Base-by-base conservation (phyloP, 2,329 filamentous ascomycete genomes). In the Colletotrichum tabaci region DNA sequence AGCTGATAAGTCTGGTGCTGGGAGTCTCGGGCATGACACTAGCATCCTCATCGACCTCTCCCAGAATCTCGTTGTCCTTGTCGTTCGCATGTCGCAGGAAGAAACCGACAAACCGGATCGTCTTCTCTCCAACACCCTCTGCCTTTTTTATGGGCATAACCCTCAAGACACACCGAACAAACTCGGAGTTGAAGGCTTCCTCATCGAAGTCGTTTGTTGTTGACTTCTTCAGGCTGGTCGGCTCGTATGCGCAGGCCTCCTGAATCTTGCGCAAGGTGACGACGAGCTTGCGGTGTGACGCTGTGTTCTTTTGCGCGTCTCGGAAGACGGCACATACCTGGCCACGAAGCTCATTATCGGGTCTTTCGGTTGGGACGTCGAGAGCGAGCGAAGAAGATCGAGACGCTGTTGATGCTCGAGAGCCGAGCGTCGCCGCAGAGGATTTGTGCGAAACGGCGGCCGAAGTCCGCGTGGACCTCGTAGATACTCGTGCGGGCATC, bases 231-330 rank as follows among this genome's bases (percentile, higher is more conserved):
- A 83, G 82, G 73, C 82, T 86, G 44, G 83, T 86, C 21, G 85
- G 89, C 75, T 91, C 90, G 76, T 92, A 92, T 79, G 89, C 91
- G 83, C 94, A 98, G 47, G 92, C 87, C 80, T 98, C 96, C 78
- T 98, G 96, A 53, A 98, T 89, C 82, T 98, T 98, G 74, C 96
- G 91, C 72, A 99, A 84, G 61, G 91, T 95, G 72, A 98, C 93
- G 4, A 93, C 92, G 0, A 98, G 88, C 80, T 98, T 98, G 72
- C 96, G 88, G 80, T 99, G 96, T 2, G 94, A 94, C 1, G 95
- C 94, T 0, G 93, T 97, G 1, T 94, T 97, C 76, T 92, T 92
- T 81, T 99, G 96, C 44, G 96, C 95, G 80, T 95, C 93, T 74
- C 88, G 88, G 78, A 95, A 95, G 60, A 94, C 87, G 66, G 87